These are phyloP conservation scores for Gremmenia infestans DNA, from an alignment of 2,329 filamentous ascomycete species.

Conservation along the genomic window DNA sequence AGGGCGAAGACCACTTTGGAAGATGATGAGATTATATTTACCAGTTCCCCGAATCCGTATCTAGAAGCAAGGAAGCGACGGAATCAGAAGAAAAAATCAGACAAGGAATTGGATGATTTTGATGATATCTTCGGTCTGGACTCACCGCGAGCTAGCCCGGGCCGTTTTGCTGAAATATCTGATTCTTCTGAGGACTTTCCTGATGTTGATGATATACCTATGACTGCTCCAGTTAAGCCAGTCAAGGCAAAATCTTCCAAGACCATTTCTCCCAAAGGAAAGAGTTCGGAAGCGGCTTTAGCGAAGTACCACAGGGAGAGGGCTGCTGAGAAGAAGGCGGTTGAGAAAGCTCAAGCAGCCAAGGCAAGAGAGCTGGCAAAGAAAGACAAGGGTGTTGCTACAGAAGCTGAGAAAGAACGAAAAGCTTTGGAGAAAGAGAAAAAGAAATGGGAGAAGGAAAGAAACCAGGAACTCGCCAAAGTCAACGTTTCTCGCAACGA, in stretches of 20 bases:
- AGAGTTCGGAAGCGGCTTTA: constrained; percentile 5
- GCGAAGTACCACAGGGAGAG: constrained; percentile 9
- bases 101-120: constrained; percentile 10
- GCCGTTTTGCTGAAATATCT: background rate
- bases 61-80: constrained; percentile 13
- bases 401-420: constrained; percentile 42
- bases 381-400: constrained; percentile 18
- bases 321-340: constrained; percentile 4
- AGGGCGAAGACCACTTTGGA: constrained; percentile 31
- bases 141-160: background rate
- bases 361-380: constrained; percentile 19
- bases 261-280: background rate
- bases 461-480: constrained; percentile 61
- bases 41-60: constrained; percentile 27
- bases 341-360: constrained; percentile 12
- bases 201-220: constrained; percentile 8
- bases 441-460: constrained; percentile 58
- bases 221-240: background rate
- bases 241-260: background rate
- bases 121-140: constrained; percentile 6
- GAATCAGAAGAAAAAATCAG: constrained; percentile 11
- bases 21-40: constrained; percentile 23
- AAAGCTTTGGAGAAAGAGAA: constrained; percentile 56
- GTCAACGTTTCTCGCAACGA: constrained; percentile 69
- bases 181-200: constrained; percentile 18